Evolutionary conservation across 441 rosid genomes (phyloP), one percentile per base, ranked within the genome.

Genomic region (Gossypium gossypioides): DNA sequence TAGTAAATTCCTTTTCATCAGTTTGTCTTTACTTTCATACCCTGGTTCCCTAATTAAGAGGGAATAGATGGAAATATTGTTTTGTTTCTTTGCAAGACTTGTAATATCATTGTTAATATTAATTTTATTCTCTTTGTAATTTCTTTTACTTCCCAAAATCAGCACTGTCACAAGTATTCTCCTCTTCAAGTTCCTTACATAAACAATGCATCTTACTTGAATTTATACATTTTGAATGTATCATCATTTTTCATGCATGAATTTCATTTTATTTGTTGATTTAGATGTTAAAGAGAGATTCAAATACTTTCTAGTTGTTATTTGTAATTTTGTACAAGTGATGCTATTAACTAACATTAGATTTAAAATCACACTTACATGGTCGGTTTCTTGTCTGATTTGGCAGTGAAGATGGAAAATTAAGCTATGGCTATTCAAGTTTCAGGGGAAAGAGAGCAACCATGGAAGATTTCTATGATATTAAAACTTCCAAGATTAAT

Each of bases 341-440:
- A 21, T 22, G 29, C 32, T 3, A 1, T 56, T 21, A 22, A 22
- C 15, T 22, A 56, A 56, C 9, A 3, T 57, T 22, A 24, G 15
- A 18, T 61, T 50, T 8, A 8, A 57, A 16, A 16, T 18, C 21
- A 0, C 60, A 19, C 27, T 64, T 69, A 60, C 22, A 54, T 55
- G 9, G 24, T 54, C 18, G 46, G 40, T 59, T 76, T 68, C 56
- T 72, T 78, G 27, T 75, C 48, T 74, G 59, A 29, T 77, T 72
- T 84, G 80, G 71, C 96, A 92, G 99, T 78, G 92, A 89, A 24
- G 89, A 91, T 22, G 90, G 97, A 67, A 88, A 81, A 82, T 63
- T 96, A 83, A 91, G 92, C 88, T 96, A 96, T 80, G 99, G 98
- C 12, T 90, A 87, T 76, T 91, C 97, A 66, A 93, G 96, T 83